phyloP scores from a whole-genome alignment of 2,329 filamentous ascomycete genomes.

The Verruconis gallopava region DNA sequence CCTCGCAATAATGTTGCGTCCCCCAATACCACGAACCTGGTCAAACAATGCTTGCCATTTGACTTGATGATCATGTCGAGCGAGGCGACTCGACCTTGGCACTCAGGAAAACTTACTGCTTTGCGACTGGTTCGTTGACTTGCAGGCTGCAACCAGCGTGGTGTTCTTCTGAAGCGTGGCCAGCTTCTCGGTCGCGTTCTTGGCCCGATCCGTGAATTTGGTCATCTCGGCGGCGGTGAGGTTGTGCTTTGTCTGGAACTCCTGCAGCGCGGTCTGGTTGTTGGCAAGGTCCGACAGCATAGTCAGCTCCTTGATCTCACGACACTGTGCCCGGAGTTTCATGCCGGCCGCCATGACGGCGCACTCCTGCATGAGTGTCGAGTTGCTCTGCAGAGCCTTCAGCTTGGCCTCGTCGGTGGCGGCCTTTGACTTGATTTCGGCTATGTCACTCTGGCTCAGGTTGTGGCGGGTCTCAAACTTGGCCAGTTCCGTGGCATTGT shows the following conservation, averaged over 20 bases:
- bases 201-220: slow-evolving; percentile 16
- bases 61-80: no score
- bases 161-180: slow-evolving; percentile 17
- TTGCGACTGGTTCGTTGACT: slow-evolving; percentile 12
- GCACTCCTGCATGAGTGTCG: slow-evolving; percentile 18
- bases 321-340: slow-evolving; percentile 16
- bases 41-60: no score
- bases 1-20: no score
- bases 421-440: slow-evolving; percentile 18
- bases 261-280: slow-evolving; percentile 18
- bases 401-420: slow-evolving; percentile 16
- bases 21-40: no score
- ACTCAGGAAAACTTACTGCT: no score
- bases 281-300: slow-evolving; percentile 16
- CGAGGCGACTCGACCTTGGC: no score
- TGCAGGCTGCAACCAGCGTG: slow-evolving; percentile 18
- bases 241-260: slow-evolving; percentile 14
- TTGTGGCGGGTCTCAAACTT: slow-evolving; percentile 17
- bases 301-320: slow-evolving; percentile 16
- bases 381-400: slow-evolving; percentile 16
- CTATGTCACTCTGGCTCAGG: slow-evolving; percentile 15
- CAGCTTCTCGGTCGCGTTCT: slow-evolving; percentile 16
- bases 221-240: slow-evolving; percentile 16
- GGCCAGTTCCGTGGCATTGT: slow-evolving; percentile 20
- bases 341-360: slow-evolving; percentile 16